phyloP scores from a whole-genome alignment of 495 filamentous ascomycete genomes.

The Trichoderma parareesei region DNA sequence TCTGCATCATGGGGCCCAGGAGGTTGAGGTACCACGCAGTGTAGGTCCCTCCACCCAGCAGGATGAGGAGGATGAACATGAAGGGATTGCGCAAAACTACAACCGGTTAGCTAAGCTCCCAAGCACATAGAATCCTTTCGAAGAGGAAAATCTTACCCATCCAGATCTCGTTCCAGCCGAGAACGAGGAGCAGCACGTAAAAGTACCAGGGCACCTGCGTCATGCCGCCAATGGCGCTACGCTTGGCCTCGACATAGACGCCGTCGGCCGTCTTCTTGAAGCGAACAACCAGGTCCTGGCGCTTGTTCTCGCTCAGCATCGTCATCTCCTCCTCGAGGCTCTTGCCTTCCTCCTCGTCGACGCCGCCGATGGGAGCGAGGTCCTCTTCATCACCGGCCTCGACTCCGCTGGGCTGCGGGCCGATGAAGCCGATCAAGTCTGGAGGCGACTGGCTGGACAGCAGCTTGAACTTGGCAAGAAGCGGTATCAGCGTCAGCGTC shows the following conservation, averaged over 20 bases:
- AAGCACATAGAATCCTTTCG: conserved; percentile 10
- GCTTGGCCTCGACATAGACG: conserved; percentile 94
- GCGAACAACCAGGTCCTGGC: conserved; percentile 79
- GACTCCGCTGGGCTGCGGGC: conserved; percentile 63
- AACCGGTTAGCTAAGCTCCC: conserved; percentile 26
- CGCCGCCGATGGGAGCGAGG: conserved; percentile 72
- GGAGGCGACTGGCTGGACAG: conserved; percentile 62
- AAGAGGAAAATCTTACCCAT: conserved; percentile 54
- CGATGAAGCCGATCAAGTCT: conserved; percentile 73
- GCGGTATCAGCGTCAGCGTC: conserved; percentile 79
- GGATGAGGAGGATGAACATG: conserved; percentile 81
- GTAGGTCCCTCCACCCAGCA: conserved; percentile 68
- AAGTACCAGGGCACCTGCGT: conserved; percentile 93
- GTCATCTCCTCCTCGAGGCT: conserved; percentile 92
- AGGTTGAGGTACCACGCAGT: conserved; percentile 88
- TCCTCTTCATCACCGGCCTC: conserved; percentile 85
- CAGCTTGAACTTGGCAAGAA: conserved; percentile 77
- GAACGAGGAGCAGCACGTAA: conserved; percentile 75
- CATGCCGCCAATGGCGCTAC: conserved; percentile 90
- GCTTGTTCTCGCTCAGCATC: conserved; percentile 79
- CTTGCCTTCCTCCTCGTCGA: conserved; percentile 89
- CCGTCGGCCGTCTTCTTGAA: conserved; percentile 98
- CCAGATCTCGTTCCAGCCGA: conserved; percentile 96
- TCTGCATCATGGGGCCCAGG: conserved; percentile 89
- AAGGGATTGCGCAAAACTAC: conserved; percentile 85